phyloP scores from a whole-genome alignment of 1,284 basidiomycete species.

The Boletus sp. region DNA sequence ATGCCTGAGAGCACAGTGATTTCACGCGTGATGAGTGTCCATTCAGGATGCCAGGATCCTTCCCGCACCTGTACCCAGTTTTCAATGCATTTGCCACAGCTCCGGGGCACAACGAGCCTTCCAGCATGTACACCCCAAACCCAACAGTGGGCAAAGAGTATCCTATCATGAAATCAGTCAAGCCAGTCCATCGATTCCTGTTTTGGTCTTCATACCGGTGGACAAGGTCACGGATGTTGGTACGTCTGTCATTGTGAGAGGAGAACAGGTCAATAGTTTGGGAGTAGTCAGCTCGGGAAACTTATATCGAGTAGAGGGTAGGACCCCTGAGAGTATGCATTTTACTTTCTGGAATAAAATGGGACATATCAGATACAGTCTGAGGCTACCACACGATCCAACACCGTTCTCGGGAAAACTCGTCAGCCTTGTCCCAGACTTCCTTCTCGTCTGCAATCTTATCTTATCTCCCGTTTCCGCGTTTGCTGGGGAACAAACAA shows the following conservation, averaged over 20 bases:
- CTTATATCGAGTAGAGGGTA: constrained; percentile 1
- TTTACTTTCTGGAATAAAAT: not conserved
- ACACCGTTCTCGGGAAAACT: not conserved
- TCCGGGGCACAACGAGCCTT: constrained; percentile 7
- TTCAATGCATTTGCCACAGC: constrained; percentile 24
- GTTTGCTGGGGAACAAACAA: constrained; percentile 11
- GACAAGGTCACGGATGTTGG: constrained; percentile 8
- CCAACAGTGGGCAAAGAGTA: constrained; percentile 29
- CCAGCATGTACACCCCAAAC: constrained; percentile 23
- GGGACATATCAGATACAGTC: not conserved
- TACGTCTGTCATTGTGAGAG: constrained; percentile 13
- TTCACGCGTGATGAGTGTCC: not conserved
- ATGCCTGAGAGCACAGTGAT: constrained; percentile 15
- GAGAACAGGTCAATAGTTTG: too few species aligned
- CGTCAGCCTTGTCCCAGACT: not conserved
- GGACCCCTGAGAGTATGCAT: constrained; percentile 5
- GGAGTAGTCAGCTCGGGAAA: not conserved
- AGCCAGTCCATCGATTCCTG: not conserved
- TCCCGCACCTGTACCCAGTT: constrained; percentile 26
- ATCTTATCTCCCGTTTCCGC: not conserved
- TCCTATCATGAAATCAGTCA: constrained; percentile 15
- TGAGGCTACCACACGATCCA: not conserved
- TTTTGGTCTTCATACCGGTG: constrained; percentile 12
- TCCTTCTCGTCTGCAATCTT: not conserved
- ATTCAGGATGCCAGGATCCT: not conserved